Evolutionary conservation across 352 stramenopile species (phyloP).

Genomic region (Phytopythium delawarense): DNA sequence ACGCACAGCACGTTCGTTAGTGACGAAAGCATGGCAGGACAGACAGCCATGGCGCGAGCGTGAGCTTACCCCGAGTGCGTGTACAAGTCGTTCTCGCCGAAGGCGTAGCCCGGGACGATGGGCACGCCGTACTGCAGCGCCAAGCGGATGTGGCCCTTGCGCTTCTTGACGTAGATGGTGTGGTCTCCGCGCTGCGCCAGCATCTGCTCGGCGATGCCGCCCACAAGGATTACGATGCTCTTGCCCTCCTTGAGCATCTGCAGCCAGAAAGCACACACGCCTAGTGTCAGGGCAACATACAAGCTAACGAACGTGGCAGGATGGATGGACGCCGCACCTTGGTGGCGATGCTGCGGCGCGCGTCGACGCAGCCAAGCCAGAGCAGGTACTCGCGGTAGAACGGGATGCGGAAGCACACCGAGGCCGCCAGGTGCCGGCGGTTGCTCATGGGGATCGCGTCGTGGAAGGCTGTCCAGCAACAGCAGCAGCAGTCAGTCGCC

Average conservation of each 20-base stretch:
- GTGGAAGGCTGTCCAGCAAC: conserved; percentile 45
- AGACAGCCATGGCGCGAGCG: not conserved
- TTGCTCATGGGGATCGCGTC: conserved; percentile 58
- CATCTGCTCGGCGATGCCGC: conserved; percentile 83
- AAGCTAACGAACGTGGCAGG: too few relatives aligned
- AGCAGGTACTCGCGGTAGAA: conserved; percentile 75
- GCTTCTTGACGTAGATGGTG: conserved; percentile 72
- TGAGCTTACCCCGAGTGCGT: conserved; percentile 57
- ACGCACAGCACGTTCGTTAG: not conserved
- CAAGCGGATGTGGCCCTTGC: conserved; percentile 80
- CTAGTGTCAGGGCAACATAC: too few relatives aligned
- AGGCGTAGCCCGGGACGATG: conserved; percentile 75
- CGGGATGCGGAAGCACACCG: conserved; percentile 71
- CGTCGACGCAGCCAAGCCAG: conserved; percentile 78
- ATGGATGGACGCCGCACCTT: conserved; percentile 16
- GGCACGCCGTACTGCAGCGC: conserved; percentile 70
- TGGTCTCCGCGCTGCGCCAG: conserved; percentile 65
- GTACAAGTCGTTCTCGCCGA: conserved; percentile 83
- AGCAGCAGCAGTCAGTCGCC: conserved; percentile 1
- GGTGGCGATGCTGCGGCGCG: conserved; percentile 53
- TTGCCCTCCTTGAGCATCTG: conserved; percentile 61
- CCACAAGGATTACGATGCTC: conserved; percentile 77
- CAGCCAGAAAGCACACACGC: too few relatives aligned
- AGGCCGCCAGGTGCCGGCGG: conserved; percentile 64
- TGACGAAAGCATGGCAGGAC: too few relatives aligned